Conservation (phyloP, 2,329 filamentous ascomycete genomes). For the Talaromyces amestolkiae region DNA sequence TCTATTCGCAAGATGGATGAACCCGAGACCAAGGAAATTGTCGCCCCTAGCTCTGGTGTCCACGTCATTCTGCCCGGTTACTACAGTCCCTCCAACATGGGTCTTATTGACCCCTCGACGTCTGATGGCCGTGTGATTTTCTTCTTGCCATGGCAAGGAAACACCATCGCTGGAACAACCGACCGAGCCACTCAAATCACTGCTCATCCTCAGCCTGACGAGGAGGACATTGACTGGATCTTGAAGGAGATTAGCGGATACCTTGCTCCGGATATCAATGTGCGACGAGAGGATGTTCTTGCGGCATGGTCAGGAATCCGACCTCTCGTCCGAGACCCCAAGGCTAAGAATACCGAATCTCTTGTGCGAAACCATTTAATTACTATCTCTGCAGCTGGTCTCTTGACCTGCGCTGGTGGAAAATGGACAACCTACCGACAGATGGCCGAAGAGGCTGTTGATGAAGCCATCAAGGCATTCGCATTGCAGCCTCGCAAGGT, state of each 20-base stretch:
- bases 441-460: conserved; percentile 88
- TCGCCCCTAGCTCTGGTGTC: conserved; percentile 79
- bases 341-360: conserved; percentile 80
- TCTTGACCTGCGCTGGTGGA: conserved; percentile 81
- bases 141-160: conserved; percentile 90
- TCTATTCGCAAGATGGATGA: conserved; percentile 84
- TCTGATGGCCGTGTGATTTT: conserved; percentile 89
- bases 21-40: conserved; percentile 68
- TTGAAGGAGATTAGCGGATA: conserved; percentile 79
- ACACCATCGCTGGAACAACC: conserved; percentile 86
- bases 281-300: conserved; percentile 81
- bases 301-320: conserved; percentile 88
- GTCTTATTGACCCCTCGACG: conserved; percentile 79
- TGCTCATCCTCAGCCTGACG: conserved; percentile 71
- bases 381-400: conserved; percentile 72
- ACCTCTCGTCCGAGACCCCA: conserved; percentile 80
- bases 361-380: conserved; percentile 84
- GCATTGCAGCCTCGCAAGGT: conserved; percentile 59
- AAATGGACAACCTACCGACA: conserved; percentile 94
- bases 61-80: conserved; percentile 86
- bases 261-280: conserved; percentile 77
- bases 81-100: conserved; percentile 82
- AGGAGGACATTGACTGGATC: conserved; percentile 87
- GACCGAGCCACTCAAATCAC: conserved; percentile 73
- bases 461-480: conserved; percentile 72